Conservation (phyloP, 495 filamentous ascomycete genomes). For the Lasiosphaeria miniovina region DNA sequence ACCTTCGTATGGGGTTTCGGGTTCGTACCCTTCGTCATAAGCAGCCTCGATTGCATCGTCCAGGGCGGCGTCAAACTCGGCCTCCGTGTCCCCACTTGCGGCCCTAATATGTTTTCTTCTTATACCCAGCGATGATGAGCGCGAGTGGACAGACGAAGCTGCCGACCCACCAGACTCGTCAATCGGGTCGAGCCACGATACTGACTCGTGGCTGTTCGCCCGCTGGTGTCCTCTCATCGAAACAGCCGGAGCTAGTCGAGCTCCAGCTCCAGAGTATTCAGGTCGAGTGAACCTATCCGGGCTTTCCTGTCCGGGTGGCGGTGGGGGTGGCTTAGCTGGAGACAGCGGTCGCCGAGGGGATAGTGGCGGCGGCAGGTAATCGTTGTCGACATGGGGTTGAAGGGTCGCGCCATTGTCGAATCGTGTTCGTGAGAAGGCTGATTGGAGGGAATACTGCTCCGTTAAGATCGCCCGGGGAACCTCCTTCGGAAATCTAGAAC, state of each 20-base stretch:
- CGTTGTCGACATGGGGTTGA: constrained; percentile 42
- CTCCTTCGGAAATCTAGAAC: constrained; percentile 15
- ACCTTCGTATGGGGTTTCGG: constrained; percentile 51
- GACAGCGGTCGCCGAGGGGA: constrained; percentile 54
- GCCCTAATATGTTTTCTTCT: constrained; percentile 63
- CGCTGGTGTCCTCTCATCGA: constrained; percentile 44
- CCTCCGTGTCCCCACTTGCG: constrained; percentile 74
- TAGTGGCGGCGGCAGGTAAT: constrained; percentile 64
- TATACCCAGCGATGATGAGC: constrained; percentile 66
- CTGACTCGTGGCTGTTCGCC: constrained; percentile 68
- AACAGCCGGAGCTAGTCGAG: constrained; percentile 25
- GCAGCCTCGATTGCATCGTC: constrained; percentile 96
- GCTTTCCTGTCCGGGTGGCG: constrained; percentile 30
- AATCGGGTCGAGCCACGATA: constrained; percentile 94
- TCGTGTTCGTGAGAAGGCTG: constrained; percentile 47
- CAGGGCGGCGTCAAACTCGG: constrained; percentile 91
- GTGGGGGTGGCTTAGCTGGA: constrained; percentile 27
- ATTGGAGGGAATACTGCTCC: constrained; percentile 39
- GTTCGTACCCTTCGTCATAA: constrained; percentile 89
- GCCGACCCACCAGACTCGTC: constrained; percentile 88
- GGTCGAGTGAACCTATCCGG: constrained; percentile 38
- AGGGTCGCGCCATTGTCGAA: constrained; percentile 40
- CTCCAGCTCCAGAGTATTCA: constrained; percentile 41
- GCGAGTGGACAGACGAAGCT: constrained; percentile 75
- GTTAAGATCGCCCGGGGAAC: constrained; percentile 20